Conservation (phyloP, 169 alveolate genomes). For the Babesia ovata region DNA sequence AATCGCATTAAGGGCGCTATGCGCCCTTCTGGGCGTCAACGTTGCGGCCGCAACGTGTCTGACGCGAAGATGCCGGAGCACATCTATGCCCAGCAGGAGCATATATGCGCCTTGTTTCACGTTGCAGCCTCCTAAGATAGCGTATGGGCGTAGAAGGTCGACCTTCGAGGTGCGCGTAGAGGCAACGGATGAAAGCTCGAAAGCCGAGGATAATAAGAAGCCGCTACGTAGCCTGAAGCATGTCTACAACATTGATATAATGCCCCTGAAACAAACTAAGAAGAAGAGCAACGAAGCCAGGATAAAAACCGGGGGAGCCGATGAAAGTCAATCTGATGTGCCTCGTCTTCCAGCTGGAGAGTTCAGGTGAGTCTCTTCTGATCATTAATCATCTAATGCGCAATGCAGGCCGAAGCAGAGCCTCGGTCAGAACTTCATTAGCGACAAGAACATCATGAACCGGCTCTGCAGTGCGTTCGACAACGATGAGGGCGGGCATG, state of each 20-base stretch:
- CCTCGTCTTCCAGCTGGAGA: conserved; percentile 63
- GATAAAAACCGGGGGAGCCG: background rate
- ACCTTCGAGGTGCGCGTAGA: background rate
- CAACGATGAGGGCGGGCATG: conserved; percentile 23
- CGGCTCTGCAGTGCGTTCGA: conserved; percentile 55
- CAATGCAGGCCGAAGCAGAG: conserved; percentile 80
- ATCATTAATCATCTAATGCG: background rate
- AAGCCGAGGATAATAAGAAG: conserved; percentile 7
- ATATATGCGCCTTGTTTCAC: background rate
- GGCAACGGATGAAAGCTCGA: background rate
- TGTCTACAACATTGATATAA: conserved; percentile 34
- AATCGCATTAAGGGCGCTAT: background rate
- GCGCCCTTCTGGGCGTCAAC: background rate
- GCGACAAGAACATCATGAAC: conserved; percentile 75
- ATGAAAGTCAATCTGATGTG: conserved; percentile 17
- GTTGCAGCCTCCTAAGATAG: background rate
- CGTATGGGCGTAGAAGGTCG: background rate
- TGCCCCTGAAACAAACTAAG: conserved; percentile 37
- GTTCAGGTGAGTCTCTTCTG: conserved; percentile 29
- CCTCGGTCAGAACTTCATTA: conserved; percentile 82
- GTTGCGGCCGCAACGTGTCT: background rate
- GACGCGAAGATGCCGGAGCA: background rate
- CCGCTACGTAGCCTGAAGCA: conserved; percentile 48
- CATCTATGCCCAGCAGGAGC: background rate
- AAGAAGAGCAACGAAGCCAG: background rate